Percentiles rank a stretch among this genome's conserved stretches.
Conservation (phyloP, 768 basidiomycete genomes). For the Vararia minispora region DNA sequence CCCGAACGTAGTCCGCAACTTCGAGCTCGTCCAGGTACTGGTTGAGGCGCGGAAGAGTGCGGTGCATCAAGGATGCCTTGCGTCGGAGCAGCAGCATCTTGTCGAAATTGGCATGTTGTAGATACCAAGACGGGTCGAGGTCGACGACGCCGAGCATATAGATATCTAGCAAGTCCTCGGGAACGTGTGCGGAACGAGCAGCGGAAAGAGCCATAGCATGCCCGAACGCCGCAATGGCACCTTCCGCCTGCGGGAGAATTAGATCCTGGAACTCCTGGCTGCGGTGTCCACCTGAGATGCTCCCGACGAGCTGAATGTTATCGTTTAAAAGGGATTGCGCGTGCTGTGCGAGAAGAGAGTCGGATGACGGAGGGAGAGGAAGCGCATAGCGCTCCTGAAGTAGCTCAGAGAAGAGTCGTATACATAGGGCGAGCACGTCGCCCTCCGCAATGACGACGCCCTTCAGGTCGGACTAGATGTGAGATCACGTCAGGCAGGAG, state of each 20-base stretch:
- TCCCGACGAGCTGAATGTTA: not conserved
- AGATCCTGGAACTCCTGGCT: constrained; percentile 8
- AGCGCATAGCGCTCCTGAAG: constrained; percentile 9
- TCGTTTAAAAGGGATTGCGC: constrained; percentile 5
- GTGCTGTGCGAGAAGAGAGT: constrained; percentile 9
- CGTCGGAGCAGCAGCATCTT: constrained; percentile 1
- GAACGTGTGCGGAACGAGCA: constrained; percentile 8
- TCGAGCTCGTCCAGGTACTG: constrained; percentile 8
- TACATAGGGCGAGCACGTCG: constrained; percentile 15
- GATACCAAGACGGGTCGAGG: constrained; percentile 11
- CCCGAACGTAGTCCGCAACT: constrained; percentile 4
- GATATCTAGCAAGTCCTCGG: constrained; percentile 8
- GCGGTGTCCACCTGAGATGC: constrained; percentile 5
- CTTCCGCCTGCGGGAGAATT: constrained; percentile 13
- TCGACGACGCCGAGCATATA: constrained; percentile 12
- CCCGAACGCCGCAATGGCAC: constrained; percentile 11
- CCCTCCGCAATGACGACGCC: constrained; percentile 15
- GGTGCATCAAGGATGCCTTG: constrained; percentile 6
- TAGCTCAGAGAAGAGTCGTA: constrained; percentile 15
- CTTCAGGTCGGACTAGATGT: not conserved
- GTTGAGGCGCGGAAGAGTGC: constrained; percentile 6
- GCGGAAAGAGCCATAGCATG: constrained; percentile 12
- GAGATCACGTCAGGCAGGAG: too few relatives aligned
- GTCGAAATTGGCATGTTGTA: constrained; percentile 10
- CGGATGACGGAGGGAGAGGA: constrained; percentile 6